Evolutionary conservation across 768 basidiomycete species (phyloP).

Genomic region (Trametes cingulata): DNA sequence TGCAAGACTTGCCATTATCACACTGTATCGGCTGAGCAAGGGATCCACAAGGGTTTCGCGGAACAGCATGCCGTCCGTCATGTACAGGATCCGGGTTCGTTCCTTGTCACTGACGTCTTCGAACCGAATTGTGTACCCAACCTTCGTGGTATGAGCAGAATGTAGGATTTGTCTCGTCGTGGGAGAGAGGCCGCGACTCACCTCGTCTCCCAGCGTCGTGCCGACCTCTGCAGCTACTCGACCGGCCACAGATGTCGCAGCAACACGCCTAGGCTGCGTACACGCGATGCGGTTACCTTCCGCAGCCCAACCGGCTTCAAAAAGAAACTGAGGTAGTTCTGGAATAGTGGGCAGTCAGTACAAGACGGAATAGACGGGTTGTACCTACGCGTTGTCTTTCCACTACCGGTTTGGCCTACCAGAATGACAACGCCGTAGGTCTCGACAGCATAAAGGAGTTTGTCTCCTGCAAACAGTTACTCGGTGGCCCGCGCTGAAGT

Average conservation of each 20-base stretch:
- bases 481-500: neutral
- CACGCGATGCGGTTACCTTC: slow-evolving; percentile 86
- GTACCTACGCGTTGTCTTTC: slow-evolving; percentile 92
- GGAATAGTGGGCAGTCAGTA: neutral
- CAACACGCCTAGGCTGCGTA: slow-evolving; percentile 90
- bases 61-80: slow-evolving; percentile 99
- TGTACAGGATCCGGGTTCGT: slow-evolving; percentile 86
- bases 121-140: slow-evolving; percentile 97
- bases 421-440: slow-evolving; percentile 82
- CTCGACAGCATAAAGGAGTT: slow-evolving; percentile 82
- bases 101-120: slow-evolving; percentile 89
- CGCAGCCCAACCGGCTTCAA: slow-evolving; percentile 90
- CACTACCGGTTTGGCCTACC: slow-evolving; percentile 94
- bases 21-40: slow-evolving; percentile 87
- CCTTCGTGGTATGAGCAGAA: slow-evolving; percentile 49
- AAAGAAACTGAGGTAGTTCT: slow-evolving; percentile 96
- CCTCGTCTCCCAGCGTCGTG: slow-evolving; percentile 84
- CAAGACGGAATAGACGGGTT: neutral
- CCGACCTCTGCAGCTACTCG: slow-evolving; percentile 95
- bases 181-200: slow-evolving; percentile 31
- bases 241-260: slow-evolving; percentile 90
- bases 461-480: slow-evolving; percentile 52
- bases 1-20: slow-evolving; percentile 75
- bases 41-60: slow-evolving; percentile 93
- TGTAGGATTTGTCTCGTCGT: neutral